Base-by-base conservation (phyloP, 163 green algal species). In the Scenedesmus sp. region DNA sequence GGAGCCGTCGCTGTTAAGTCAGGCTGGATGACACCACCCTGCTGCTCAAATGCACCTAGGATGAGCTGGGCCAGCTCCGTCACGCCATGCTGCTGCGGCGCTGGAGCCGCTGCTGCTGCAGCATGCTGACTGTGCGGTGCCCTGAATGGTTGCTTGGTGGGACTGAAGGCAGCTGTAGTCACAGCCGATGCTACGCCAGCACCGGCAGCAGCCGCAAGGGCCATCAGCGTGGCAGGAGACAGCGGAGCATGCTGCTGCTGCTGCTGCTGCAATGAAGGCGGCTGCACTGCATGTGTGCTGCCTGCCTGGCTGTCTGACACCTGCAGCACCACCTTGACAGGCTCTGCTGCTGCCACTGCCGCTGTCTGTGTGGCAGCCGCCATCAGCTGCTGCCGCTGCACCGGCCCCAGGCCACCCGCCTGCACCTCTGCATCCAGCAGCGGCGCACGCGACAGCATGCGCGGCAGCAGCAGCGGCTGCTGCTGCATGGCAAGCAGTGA, bases 1-100 rank as follows among this genome's bases (percentile, higher is more conserved):
- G 12, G 54, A n/a, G 34, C 15, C 20, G 26, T 59, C 23, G 52
- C 81, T 86, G 81, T 15, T 66, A 15, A 9, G 23, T 87, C 59
- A 4, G 88, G 64, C 34, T 55, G 8, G 4, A 92, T 92, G 20
- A 88, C 16, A 4, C 88, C 88, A 18, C 88, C 88, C 10, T 66
- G 34, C 54, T 52, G 13, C 64, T 88, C 64, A 52, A 92, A 92
- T 3, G 88, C 81, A 73, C 55, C 66, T 10, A 88, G n/a, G 3
- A 92, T 92, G 2, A 92, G 62, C 60, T 88, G 64, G 8, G 88
- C 88, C 4, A 92, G 88, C 88, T 92, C 81, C 16, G 52, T 12
- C 3, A 67, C 81, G 8, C 62, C 52, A 20, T 46, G 7, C 60
- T 67, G 15, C 54, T 74, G 52, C 23, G 62, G 62, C 60, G 4